These are phyloP conservation scores for Colletotrichum echinochloae DNA, from an alignment of 2,329 filamentous ascomycete genomes.

Conservation along the genomic window DNA sequence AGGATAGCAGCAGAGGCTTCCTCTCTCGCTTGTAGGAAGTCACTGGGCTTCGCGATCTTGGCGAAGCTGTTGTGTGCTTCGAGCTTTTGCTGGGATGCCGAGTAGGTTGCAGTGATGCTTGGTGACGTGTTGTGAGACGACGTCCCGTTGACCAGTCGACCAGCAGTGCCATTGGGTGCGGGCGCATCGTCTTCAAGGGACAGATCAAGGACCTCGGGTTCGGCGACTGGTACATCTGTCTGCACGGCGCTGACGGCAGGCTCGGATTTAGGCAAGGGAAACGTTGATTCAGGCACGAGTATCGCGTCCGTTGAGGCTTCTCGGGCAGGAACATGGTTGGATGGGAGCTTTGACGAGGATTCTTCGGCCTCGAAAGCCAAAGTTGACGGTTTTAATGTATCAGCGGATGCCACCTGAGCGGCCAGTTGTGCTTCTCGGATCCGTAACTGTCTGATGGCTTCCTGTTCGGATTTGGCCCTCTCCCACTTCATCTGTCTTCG, in stretches of 20 bases:
- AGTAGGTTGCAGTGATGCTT: neutral
- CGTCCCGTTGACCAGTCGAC: constrained; percentile 1
- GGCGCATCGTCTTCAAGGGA: neutral
- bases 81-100: neutral
- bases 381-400: neutral
- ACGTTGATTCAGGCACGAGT: constrained; percentile 24
- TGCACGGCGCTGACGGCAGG: neutral
- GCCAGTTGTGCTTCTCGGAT: constrained; percentile 56
- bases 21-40: neutral
- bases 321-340: constrained; percentile 19
- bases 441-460: constrained; percentile 80
- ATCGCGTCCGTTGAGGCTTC: constrained; percentile 24
- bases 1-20: neutral
- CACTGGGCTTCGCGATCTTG: constrained; percentile 32
- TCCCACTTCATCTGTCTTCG: constrained; percentile 90
- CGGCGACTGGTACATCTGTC: constrained; percentile 2
- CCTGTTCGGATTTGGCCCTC: constrained; percentile 86
- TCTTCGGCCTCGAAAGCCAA: neutral
- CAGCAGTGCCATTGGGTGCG: neutral
- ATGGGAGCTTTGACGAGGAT: neutral
- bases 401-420: neutral
- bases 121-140: neutral
- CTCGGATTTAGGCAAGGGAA: neutral
- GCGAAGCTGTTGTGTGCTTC: constrained; percentile 1
- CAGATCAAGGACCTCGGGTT: neutral